Percentiles rank a stretch among this genome's conserved stretches.
phyloP scores from a whole-genome alignment of 2,329 filamentous ascomycete species.

The Neofusicoccum umdonicola region DNA sequence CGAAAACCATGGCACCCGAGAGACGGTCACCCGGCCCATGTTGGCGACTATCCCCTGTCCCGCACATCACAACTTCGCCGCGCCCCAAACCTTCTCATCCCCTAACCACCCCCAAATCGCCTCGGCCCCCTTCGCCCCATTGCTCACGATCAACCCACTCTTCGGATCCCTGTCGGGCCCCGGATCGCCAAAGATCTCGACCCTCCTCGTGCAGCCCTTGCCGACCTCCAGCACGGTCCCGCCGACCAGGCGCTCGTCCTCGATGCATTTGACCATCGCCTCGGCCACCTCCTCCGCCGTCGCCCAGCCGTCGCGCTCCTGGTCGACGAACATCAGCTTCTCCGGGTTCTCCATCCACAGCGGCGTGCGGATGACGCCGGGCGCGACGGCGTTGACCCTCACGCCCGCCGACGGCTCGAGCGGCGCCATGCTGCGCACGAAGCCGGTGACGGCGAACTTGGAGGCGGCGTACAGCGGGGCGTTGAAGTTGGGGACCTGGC shows the following conservation, averaged over 20 bases:
- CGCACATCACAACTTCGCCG: neutral
- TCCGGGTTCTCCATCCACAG: conserved; percentile 62
- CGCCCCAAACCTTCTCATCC: conserved; percentile 46
- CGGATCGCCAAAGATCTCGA: conserved; percentile 53
- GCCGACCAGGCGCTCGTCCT: conserved; percentile 42
- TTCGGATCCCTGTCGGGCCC: conserved; percentile 43
- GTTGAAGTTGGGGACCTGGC: conserved; percentile 37
- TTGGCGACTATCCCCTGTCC: neutral
- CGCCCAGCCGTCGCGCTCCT: conserved; percentile 54
- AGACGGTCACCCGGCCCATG: too few relatives aligned
- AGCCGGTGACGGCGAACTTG: conserved; percentile 48
- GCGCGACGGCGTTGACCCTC: conserved; percentile 59
- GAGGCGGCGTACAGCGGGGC: conserved; percentile 46
- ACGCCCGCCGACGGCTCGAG: conserved; percentile 53
- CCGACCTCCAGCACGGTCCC: conserved; percentile 58
- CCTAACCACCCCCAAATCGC: conserved; percentile 52
- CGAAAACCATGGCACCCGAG: too few relatives aligned
- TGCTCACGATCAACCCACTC: conserved; percentile 48
- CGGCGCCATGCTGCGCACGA: conserved; percentile 49
- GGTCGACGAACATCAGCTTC: conserved; percentile 53
- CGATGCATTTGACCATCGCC: conserved; percentile 57
- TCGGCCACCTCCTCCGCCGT: conserved; percentile 60
- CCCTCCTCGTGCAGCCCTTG: conserved; percentile 49
- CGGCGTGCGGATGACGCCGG: conserved; percentile 60
- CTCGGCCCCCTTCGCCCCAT: conserved; percentile 39